phyloP scores from a whole-genome alignment of 305 asterid genomes.

The Solanum hybrid region DNA sequence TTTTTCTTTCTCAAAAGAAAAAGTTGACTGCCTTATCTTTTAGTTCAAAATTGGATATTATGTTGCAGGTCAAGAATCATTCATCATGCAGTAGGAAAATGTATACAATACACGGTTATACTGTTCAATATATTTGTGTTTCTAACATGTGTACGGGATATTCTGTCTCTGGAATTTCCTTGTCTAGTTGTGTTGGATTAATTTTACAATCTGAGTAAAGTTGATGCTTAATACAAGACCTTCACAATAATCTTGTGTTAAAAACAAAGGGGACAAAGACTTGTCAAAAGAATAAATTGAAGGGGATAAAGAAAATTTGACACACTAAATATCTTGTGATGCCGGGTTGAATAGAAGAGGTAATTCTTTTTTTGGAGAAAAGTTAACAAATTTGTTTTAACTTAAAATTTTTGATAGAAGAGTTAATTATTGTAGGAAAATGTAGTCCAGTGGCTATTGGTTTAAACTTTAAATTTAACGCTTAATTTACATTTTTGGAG shows the following conservation, averaged over 20 bases:
- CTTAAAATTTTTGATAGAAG: not conserved
- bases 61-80: not conserved
- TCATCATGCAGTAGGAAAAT: not conserved
- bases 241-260: not conserved
- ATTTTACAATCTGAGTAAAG: not conserved
- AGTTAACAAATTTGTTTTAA: not conserved
- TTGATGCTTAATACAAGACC: not conserved
- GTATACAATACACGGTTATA: not conserved
- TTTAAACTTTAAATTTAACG: not conserved
- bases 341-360: not conserved
- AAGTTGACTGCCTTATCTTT: not conserved
- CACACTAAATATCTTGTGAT: not conserved
- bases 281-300: not conserved
- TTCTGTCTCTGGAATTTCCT: not conserved
- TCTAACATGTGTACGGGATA: not conserved
- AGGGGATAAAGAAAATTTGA: not conserved
- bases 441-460: not conserved
- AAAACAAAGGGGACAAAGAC: not conserved
- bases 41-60: not conserved
- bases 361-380: not conserved
- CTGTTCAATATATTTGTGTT: not conserved
- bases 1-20: not conserved
- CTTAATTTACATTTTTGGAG: not conserved
- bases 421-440: not conserved
- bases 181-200: not conserved